Evolutionary conservation across 352 stramenopile genomes (phyloP), one percentile per base, ranked within the genome.

Genomic region (Pythium vanterpoolii): DNA sequence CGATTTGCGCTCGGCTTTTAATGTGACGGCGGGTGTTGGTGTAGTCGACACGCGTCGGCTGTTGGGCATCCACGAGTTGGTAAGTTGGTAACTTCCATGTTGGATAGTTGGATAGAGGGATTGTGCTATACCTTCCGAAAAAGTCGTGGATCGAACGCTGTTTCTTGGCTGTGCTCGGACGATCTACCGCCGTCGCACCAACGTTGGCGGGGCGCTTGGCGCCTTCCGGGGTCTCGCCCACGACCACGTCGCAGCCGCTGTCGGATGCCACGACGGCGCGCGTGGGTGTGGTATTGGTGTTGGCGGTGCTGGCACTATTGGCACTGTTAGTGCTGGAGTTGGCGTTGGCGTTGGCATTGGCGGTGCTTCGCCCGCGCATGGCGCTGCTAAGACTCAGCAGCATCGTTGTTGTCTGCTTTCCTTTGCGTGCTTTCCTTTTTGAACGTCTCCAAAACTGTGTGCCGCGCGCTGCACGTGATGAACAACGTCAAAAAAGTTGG

Each of bases 131-230:
- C 49, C 87, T 77, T 3, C 75, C 73, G 61, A 95, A 95, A 58
- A 92, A 95, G 54, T 95, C 85, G 67, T 90, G 81, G 59, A 95
- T 89, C 11, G 82, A 92, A 27, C 85, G 83, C 70, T 95, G 85
- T 62, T 90, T 93, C 72, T 90, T 90, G 57, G 65, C 53, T 21
- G 54, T 45, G 48, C 57, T 61, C 19, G 33, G 14, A 7, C 26
- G 47, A 7, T 38, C 39, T 27, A 52, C 9, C 19, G 24, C 16
- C 26, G 46, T 28, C 18, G 30, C 1, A 21, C 19, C 21, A 18
- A 24, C n/a, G 33, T 13, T 36, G 23, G 31, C n/a, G 23, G n/a
- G 14, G 10, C 19, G 19, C 21, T 26, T 33, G 10, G 19, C 38
- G 51, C 45, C 46, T 27, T 71, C 48, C 8, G 62, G 64, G 21